Evolutionary conservation across 2,329 filamentous ascomycete genomes (phyloP), one percentile per base, ranked within the genome.

Genomic region (Neofusicoccum parvum): DNA sequence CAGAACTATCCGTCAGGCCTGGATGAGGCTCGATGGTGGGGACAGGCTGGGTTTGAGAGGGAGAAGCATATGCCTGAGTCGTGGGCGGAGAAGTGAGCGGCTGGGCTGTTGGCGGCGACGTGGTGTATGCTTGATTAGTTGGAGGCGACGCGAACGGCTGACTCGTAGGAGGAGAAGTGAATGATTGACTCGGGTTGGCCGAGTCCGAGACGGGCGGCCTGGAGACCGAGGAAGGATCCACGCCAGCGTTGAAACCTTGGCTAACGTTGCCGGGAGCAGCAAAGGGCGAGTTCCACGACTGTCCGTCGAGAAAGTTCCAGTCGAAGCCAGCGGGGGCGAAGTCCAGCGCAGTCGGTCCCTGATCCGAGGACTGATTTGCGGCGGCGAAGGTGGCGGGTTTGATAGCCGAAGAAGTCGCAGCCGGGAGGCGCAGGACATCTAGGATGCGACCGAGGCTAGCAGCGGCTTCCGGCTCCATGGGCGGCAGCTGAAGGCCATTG

Each of bases 301-400:
- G 64, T 12, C 53, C 41, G 17, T 65, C 64, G 12, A 65, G 56
- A 20, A 65, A 60, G 39, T 62, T 60, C 64, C 64, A 65, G 56
- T 65, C 64, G 32, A 65, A 65, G n/a, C 64, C 64, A 39, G 64
- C 64, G 7, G 64, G 64, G 10, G 54, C 54, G 14, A 62, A 62
- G 23, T 62, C 56, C 54, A 65, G 34, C 2, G 45, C 37, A 43
- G 64, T 50, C 41, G 50, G 62, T 14, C 63, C 63, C 14, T 49
- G 63, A 34, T 65, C 51, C 7, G 63, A 20, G 32, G 63, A 20
- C n/a, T 43, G 43, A 43, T 51, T 62, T 20, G 34, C 14, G 2
- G 59, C 59, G 34, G 34, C 46, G 32, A 60, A 60, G 2, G 56
- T 48, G 5, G 41, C 56, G 12, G 56, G 17, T 17, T 56, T 64